phyloP scores from a whole-genome alignment of 306 rosid species.

The Mimosa bimucronata region DNA sequence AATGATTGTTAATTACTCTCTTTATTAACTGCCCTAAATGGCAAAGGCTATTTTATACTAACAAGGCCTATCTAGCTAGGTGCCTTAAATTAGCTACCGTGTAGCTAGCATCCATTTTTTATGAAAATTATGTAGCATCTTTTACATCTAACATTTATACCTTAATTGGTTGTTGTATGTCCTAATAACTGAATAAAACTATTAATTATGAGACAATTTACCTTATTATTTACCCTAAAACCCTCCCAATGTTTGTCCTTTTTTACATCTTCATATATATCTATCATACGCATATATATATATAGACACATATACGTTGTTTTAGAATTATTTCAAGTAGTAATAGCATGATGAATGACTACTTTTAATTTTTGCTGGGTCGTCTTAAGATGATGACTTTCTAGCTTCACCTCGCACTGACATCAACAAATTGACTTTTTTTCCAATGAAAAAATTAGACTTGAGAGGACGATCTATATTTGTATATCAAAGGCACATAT shows the following conservation, averaged over 20 bases:
- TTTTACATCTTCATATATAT: no score
- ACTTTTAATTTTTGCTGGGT: background rate
- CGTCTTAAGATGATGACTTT: background rate
- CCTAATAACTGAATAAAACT: background rate
- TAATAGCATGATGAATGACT: background rate
- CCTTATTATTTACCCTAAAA: background rate
- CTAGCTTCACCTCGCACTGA: background rate
- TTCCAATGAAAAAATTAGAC: background rate
- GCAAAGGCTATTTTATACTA: conserved; percentile 15
- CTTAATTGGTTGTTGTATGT: background rate
- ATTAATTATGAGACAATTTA: background rate
- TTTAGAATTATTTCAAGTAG: background rate
- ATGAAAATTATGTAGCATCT: background rate
- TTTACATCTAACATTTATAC: background rate
- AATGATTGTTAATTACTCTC: conserved; percentile 31
- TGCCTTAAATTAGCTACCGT: background rate
- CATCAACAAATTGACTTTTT: no score
- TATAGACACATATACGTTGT: background rate
- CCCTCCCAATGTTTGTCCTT: background rate
- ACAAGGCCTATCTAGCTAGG: background rate
- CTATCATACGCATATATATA: background rate
- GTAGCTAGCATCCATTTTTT: background rate
- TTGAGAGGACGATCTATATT: background rate
- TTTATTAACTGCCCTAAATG: conserved; percentile 31
- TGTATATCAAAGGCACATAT: background rate